phyloP scores from a whole-genome alignment of 2,329 filamentous ascomycete genomes.

The Fusarium transvaalense region DNA sequence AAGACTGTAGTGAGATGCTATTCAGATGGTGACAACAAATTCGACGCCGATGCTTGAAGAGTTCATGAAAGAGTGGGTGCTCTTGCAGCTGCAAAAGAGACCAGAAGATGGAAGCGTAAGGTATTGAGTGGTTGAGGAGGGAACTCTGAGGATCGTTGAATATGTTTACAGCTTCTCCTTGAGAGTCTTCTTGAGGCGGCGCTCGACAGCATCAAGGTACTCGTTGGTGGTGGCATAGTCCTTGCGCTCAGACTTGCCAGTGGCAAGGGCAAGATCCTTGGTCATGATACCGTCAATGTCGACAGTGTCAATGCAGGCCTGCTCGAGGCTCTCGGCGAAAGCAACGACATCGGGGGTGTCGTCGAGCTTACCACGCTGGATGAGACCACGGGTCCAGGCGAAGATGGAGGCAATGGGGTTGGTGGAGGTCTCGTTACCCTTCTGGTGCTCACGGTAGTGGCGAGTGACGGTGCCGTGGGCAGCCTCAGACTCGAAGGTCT shows the following conservation, averaged over 20 bases:
- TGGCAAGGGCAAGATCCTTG: constrained; percentile 96
- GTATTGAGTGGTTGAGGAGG: constrained; percentile 8
- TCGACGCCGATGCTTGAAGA: constrained; percentile 22
- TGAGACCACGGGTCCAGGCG: constrained; percentile 95
- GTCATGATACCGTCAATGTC: constrained; percentile 97
- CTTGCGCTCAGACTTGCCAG: constrained; percentile 84
- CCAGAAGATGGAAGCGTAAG: constrained; percentile 25
- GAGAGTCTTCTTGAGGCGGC: constrained; percentile 82
- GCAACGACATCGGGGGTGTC: constrained; percentile 90
- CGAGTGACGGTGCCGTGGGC: constrained; percentile 98
- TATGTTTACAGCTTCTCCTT: constrained; percentile 77
- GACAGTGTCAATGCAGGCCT: constrained; percentile 94
- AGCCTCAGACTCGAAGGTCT: constrained; percentile 97
- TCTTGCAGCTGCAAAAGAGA: constrained; percentile 31
- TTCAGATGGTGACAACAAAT: constrained; percentile 30
- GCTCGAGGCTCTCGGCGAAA: constrained; percentile 92
- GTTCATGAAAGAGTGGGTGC: constrained; percentile 31
- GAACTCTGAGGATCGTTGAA: constrained; percentile 9
- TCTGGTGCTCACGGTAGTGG: constrained; percentile 99
- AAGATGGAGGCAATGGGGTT: constrained; percentile 99
- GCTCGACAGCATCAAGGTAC: constrained; percentile 94
- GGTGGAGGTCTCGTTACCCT: constrained; percentile 95
- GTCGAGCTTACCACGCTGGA: constrained; percentile 94
- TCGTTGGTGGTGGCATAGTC: constrained; percentile 93
- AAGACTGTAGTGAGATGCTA: constrained; percentile 28